These are phyloP conservation scores for Botrytis byssoidea DNA, from an alignment of 2,329 filamentous ascomycete species.

Conservation along the genomic window DNA sequence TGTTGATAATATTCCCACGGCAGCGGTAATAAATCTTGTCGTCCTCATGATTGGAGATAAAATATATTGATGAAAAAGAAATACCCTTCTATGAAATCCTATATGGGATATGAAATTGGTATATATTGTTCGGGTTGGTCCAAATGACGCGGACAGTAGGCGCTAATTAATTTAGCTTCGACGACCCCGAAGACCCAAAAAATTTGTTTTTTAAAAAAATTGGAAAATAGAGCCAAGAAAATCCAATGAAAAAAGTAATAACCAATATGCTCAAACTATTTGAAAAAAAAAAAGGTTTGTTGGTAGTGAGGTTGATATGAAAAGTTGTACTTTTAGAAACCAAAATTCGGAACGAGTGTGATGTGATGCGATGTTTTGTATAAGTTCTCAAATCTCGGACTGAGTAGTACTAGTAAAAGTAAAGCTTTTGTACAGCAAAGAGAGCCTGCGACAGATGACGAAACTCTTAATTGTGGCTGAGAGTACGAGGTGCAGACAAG, in stretches of 20 bases:
- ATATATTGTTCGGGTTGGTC: slow-evolving; percentile 15
- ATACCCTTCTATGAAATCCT: slow-evolving; percentile 5
- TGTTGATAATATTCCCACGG: slow-evolving; percentile 33
- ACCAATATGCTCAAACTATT: background rate
- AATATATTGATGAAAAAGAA: background rate
- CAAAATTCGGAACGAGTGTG: background rate
- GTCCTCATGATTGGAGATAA: slow-evolving; percentile 32
- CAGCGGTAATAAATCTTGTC: slow-evolving; percentile 31
- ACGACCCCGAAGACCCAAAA: slow-evolving; percentile 4
- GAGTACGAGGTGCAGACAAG: background rate
- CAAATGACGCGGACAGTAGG: slow-evolving; percentile 28
- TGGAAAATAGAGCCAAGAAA: background rate
- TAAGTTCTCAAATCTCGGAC: background rate
- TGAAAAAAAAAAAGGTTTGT: background rate
- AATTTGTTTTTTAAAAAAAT: background rate
- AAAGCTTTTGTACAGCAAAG: background rate
- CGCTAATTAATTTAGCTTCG: slow-evolving; percentile 24
- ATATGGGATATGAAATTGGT: slow-evolving; percentile 7
- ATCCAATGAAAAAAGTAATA: background rate
- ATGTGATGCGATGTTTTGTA: slow-evolving; percentile 1
- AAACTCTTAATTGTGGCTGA: slow-evolving; percentile 14
- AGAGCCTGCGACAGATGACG: slow-evolving; percentile 8
- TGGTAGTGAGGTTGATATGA: background rate
- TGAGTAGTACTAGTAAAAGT: background rate
- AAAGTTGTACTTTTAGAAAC: slow-evolving; percentile 1